Conservation (phyloP, 2,329 filamentous ascomycete genomes). For the Nemania bipapillata region DNA sequence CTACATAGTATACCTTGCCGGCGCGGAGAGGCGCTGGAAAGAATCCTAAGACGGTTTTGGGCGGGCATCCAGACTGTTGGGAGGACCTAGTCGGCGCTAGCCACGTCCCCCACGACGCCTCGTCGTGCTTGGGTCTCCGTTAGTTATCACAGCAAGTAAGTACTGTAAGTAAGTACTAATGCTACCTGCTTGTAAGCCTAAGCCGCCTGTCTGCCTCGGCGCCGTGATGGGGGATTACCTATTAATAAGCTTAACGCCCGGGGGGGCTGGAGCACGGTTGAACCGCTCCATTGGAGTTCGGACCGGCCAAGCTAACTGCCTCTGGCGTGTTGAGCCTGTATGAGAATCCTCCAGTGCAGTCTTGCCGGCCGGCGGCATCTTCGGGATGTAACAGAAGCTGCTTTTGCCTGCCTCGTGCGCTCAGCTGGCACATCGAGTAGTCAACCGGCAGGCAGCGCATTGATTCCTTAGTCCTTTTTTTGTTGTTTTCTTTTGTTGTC, state of each 20-base stretch:
- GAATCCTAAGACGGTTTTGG: slow-evolving; percentile 16
- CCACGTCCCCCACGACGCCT: not conserved
- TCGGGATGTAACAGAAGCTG: slow-evolving; percentile 11
- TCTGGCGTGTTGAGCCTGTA: not conserved
- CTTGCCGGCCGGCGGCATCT: slow-evolving; percentile 25
- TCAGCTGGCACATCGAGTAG: not conserved
- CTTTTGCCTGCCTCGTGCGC: not conserved
- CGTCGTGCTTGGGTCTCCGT: not conserved
- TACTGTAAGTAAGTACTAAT: no score
- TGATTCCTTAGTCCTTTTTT: not conserved
- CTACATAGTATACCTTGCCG: not conserved
- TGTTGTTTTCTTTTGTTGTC: not conserved
- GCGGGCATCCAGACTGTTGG: slow-evolving; percentile 26
- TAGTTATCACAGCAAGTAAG: no score
- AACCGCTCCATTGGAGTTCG: not conserved
- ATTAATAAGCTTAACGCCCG: slow-evolving; percentile 1
- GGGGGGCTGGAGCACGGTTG: not conserved
- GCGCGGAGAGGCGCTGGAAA: not conserved
- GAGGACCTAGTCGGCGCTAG: slow-evolving; percentile 23
- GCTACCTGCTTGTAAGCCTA: no score
- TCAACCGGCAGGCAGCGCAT: slow-evolving; percentile 3
- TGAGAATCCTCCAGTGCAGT: not conserved
- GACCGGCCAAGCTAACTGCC: not conserved
- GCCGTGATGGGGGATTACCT: no score
- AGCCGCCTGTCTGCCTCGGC: no score